Conservation (phyloP, 1,284 basidiomycete species). For the Neonothopanus nambi region DNA sequence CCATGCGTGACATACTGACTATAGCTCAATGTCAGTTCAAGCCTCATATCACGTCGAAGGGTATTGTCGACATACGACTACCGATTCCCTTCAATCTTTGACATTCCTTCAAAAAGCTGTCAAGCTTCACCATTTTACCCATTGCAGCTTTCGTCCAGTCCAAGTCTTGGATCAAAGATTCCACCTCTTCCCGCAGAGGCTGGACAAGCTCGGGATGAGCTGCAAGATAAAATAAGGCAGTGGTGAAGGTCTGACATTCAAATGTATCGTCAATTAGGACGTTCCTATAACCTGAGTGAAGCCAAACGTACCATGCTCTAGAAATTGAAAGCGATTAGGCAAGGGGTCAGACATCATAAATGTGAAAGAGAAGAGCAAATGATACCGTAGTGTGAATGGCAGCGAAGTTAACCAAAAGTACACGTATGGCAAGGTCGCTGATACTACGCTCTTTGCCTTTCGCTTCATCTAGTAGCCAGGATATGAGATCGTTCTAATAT, state of each 20-base stretch:
- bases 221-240: conserved; percentile 30
- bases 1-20: conserved; percentile 9
- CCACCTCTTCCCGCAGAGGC: conserved; percentile 43
- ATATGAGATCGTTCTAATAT: conserved; percentile 11
- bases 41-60: not conserved
- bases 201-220: conserved; percentile 32
- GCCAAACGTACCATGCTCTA: conserved; percentile 3
- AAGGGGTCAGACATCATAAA: not conserved
- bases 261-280: not conserved
- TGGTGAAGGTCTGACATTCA: conserved; percentile 21
- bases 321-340: not conserved
- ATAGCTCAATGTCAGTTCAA: not conserved
- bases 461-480: conserved; percentile 10
- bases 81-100: not conserved
- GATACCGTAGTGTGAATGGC: conserved; percentile 31
- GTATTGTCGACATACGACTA: conserved; percentile 1
- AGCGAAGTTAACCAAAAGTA: conserved; percentile 30
- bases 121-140: conserved; percentile 14
- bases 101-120: conserved; percentile 17
- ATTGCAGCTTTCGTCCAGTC: conserved; percentile 41
- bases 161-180: conserved; percentile 29
- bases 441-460: not conserved
- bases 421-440: conserved; percentile 19
- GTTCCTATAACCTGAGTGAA: conserved; percentile 25
- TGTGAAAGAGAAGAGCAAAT: not conserved